Percentiles rank a stretch among this genome's conserved stretches.
These are phyloP conservation scores for Amanita exitialis DNA, from an alignment of 768 basidiomycete genomes.

Conservation along the genomic window DNA sequence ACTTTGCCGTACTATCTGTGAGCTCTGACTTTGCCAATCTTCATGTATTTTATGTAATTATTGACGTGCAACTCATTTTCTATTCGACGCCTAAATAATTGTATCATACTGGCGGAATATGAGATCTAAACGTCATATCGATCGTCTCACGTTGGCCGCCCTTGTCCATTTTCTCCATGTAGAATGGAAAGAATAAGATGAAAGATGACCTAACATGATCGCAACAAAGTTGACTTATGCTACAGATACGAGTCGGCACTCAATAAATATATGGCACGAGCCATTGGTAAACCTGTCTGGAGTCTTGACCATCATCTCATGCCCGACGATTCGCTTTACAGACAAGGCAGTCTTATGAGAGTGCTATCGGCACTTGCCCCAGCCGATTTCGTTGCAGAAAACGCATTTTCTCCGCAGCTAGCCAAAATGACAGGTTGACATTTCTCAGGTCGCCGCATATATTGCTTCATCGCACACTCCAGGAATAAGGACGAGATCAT, in stretches of 20 bases:
- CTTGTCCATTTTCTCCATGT: not conserved
- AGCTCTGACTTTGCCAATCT: constrained; percentile 10
- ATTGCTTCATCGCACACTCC: constrained; percentile 21
- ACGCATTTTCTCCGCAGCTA: constrained; percentile 11
- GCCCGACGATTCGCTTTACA: constrained; percentile 10
- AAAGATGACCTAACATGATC: not conserved
- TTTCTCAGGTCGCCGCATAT: constrained; percentile 21
- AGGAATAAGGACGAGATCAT: constrained; percentile 25
- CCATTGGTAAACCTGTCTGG: not conserved
- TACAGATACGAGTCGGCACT: not conserved
- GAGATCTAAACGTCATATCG: not conserved
- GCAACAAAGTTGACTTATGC: not conserved
- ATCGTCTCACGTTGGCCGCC: not conserved
- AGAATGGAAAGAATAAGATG: not conserved
- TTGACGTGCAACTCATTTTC: not conserved
- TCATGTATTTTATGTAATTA: constrained; percentile 14
- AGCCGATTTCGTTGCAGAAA: too few relatives aligned
- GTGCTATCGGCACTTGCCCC: not conserved
- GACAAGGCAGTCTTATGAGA: constrained; percentile 1
- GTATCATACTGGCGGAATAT: not conserved
- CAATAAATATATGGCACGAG: not conserved
- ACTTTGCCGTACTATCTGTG: constrained; percentile 9
- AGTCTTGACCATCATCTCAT: not conserved
- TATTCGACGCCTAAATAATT: not conserved
- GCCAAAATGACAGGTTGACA: constrained; percentile 22